phyloP scores from a whole-genome alignment of 1,139 yeast species.

The Yamadazyma conglobata region DNA sequence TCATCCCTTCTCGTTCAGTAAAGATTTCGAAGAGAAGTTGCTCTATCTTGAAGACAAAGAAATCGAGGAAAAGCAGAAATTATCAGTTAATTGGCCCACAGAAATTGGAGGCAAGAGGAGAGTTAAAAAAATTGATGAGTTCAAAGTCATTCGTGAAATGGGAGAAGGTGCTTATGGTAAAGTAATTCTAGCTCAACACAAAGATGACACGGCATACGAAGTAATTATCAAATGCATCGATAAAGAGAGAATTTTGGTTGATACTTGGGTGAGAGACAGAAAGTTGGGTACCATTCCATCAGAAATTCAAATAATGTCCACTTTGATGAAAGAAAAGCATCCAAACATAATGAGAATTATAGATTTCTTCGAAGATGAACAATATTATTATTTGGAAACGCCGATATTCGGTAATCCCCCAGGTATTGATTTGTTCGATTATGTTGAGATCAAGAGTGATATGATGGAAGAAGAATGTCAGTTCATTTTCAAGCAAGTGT shows the following conservation, averaged over 20 bases:
- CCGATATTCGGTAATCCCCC: slow-evolving; percentile 87
- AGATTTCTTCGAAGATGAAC: slow-evolving; percentile 89
- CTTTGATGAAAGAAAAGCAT: slow-evolving; percentile 71
- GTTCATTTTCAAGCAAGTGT: slow-evolving; percentile 75
- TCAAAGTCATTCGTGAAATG: slow-evolving; percentile 66
- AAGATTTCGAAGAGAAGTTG: slow-evolving; percentile 32
- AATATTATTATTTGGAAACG: slow-evolving; percentile 84
- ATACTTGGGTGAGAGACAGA: slow-evolving; percentile 95
- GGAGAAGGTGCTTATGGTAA: slow-evolving; percentile 98
- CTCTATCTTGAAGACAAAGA: slow-evolving; percentile 42
- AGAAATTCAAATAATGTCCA: slow-evolving; percentile 89
- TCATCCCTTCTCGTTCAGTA: slow-evolving; percentile 2
- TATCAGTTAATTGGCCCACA: slow-evolving; percentile 50
- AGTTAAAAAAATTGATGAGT: slow-evolving; percentile 68
- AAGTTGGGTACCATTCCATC: slow-evolving; percentile 89
- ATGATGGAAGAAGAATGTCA: slow-evolving; percentile 77
- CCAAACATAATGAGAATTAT: slow-evolving; percentile 80
- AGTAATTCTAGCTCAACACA: slow-evolving; percentile 75
- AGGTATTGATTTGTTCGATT: slow-evolving; percentile 87
- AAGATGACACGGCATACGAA: slow-evolving; percentile 56
- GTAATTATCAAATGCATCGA: slow-evolving; percentile 86
- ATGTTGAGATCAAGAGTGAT: slow-evolving; percentile 77
- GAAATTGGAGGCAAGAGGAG: slow-evolving; percentile 59
- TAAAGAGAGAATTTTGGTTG: slow-evolving; percentile 89
- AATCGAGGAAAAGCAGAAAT: slow-evolving; percentile 30